A percentile compares a stretch with the other conserved stretches of the same genome.
phyloP scores from a whole-genome alignment of 257 asterid species.

The Jasminum sambac region DNA sequence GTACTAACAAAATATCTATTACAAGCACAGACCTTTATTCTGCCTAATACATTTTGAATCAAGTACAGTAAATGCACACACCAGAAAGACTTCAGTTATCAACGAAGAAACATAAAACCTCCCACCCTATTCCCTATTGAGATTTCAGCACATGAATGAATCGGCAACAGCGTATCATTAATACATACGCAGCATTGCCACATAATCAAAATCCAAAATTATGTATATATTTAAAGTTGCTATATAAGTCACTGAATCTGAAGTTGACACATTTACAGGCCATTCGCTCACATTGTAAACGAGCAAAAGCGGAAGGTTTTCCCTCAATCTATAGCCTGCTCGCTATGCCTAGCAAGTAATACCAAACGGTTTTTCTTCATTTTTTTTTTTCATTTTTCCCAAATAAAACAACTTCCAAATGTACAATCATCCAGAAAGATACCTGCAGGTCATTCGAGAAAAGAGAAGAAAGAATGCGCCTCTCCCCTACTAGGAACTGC shows the following conservation, averaged over 20 bases:
- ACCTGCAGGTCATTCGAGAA: not conserved
- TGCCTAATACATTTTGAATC: not conserved
- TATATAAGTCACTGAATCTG: not conserved
- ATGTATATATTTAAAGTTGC: not conserved
- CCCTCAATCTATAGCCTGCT: constrained; percentile 1
- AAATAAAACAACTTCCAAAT: constrained; percentile 4
- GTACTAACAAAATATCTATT: not conserved
- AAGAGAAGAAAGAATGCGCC: constrained; percentile 8
- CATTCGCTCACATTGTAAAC: not conserved
- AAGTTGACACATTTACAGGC: not conserved
- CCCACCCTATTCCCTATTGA: not conserved
- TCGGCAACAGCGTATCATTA: not conserved
- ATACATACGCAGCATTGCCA: not conserved
- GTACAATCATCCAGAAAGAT: constrained; percentile 3
- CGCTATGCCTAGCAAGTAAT: not conserved
- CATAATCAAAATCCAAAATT: not conserved
- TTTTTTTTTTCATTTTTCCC: not conserved
- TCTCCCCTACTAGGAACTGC: not conserved
- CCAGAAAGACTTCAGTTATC: not conserved
- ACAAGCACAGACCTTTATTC: not conserved
- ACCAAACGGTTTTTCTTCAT: not conserved
- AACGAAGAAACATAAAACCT: not conserved
- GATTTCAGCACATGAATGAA: not conserved
- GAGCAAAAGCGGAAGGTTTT: not conserved
- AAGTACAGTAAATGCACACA: not conserved